These are phyloP conservation scores for Megacollybia platyphylla DNA, from an alignment of 1,284 basidiomycete species.

Conservation along the genomic window DNA sequence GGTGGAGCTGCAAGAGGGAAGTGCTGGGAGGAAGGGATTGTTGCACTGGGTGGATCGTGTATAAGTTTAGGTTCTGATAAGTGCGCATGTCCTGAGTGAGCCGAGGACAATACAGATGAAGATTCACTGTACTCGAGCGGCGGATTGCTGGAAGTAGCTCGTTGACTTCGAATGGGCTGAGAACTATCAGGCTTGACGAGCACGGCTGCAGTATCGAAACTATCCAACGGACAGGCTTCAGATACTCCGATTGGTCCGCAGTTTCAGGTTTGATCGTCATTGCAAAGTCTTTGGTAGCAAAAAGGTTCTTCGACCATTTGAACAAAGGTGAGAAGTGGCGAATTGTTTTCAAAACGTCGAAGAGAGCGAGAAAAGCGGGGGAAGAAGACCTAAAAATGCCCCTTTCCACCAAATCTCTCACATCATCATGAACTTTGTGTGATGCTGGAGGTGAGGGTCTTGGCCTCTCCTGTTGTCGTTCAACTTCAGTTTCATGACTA, in stretches of 20 bases:
- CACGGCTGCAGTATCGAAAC: conserved; percentile 8
- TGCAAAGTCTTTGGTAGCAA: conserved; percentile 19
- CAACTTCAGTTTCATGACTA: conserved; percentile 26
- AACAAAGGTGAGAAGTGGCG: conserved; percentile 9
- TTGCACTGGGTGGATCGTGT: conserved; percentile 16
- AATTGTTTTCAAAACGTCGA: neutral
- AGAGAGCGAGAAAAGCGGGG: conserved; percentile 8
- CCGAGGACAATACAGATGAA: conserved; percentile 32
- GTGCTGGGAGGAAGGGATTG: conserved; percentile 9
- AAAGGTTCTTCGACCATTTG: conserved; percentile 6
- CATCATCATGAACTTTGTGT: conserved; percentile 13
- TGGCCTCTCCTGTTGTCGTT: conserved; percentile 24
- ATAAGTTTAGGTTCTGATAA: conserved; percentile 25
- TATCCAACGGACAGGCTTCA: conserved; percentile 34
- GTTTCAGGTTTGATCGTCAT: neutral
- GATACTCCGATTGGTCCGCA: conserved; percentile 15
- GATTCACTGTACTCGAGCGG: conserved; percentile 12
- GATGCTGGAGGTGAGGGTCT: conserved; percentile 11
- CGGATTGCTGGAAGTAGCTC: conserved; percentile 24
- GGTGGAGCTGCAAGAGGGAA: conserved; percentile 21
- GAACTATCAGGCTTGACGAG: conserved; percentile 16
- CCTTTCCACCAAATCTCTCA: conserved; percentile 16
- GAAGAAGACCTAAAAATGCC: conserved; percentile 10
- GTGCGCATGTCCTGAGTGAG: conserved; percentile 20
- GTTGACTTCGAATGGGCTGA: conserved; percentile 35